phyloP scores from a whole-genome alignment of 352 stramenopile species.

The Aphanomyces invadans region DNA sequence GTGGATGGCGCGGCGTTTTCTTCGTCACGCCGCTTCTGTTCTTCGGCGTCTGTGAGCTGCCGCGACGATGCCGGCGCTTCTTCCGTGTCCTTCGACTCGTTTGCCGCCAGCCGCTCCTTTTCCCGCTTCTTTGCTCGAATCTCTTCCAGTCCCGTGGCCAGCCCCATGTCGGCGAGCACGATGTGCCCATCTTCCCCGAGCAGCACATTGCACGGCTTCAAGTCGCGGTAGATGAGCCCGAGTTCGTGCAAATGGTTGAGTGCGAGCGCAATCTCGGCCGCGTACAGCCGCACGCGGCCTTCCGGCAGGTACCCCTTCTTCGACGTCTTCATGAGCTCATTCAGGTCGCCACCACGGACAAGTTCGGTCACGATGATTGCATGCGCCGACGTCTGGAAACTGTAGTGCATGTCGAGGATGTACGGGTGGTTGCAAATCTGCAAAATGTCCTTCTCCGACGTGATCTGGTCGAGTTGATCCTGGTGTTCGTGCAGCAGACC shows the following conservation, averaged over 20 bases:
- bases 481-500: constrained; percentile 81
- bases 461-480: constrained; percentile 76
- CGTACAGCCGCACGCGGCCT: constrained; percentile 69
- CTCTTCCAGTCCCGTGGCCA: constrained; percentile 55
- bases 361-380: constrained; percentile 86
- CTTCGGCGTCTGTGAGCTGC: background rate
- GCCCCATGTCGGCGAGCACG: constrained; percentile 84
- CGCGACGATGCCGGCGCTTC: background rate
- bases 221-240: constrained; percentile 78
- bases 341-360: constrained; percentile 67
- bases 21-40: background rate
- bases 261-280: constrained; percentile 76
- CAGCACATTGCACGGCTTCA: constrained; percentile 87
- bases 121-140: constrained; percentile 51
- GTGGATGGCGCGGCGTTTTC: background rate
- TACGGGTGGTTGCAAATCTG: constrained; percentile 85
- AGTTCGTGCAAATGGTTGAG: constrained; percentile 86
- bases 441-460: constrained; percentile 84
- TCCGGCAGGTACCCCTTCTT: constrained; percentile 66
- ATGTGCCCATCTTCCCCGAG: constrained; percentile 84
- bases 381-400: constrained; percentile 77
- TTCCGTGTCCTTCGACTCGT: background rate
- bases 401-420: constrained; percentile 87
- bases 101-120: constrained; percentile 22
- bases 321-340: constrained; percentile 62